Base-by-base conservation (phyloP, 1,139 yeast species). In the Pichia sp. region DNA sequence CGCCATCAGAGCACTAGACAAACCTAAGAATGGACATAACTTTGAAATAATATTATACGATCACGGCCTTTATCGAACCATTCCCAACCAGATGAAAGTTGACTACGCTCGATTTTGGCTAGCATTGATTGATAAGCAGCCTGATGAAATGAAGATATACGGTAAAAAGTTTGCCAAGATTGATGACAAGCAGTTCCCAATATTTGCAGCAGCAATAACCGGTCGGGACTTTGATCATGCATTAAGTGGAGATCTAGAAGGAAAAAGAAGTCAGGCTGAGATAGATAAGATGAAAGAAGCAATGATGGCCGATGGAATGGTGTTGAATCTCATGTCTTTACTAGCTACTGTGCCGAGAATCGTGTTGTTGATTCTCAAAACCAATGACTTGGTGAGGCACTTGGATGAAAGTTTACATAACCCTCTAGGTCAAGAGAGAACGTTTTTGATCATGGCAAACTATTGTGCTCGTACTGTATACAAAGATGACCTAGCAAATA, bases 91-190 rank as follows among this genome's bases (percentile, higher is more conserved):
- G 54, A 80, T 87, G 79, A 82, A 95, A 61, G 75, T 92, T 36
- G 85, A 87, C 58, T 93, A 93, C 69, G 88, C 97, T 0, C 88
- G 85, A 61, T 89, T 93, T 67, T 93, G 99, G 99, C 73, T 93
- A 31, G 90, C 97, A 0, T 75, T 95, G 50, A 72, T 93, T 57
- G 95, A 90, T 60, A 80, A 80, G 48, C 82, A 92, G 66, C 77
- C 79, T 11, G 77, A 75, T 1, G 73, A 73, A 15, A 90, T 93
- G 96, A 77, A 78, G 59, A 64, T 75, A 50, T 89, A 90, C 68
- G 93, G 97, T 26, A 78, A 81, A 54, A 79, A 75, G 64, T 85
- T 95, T 68, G 96, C 97, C 3, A 85, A 89, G n/a, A 83, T 95
- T 49, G 74, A 76, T 45, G 95, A 87, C 41, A 84, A 82, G 16